A percentile compares a stretch with the other conserved stretches of the same genome.
Evolutionary conservation across 225 moss, liverwort and hornwort genomes (phyloP).

Genomic region (Pleurozium schreberi): DNA sequence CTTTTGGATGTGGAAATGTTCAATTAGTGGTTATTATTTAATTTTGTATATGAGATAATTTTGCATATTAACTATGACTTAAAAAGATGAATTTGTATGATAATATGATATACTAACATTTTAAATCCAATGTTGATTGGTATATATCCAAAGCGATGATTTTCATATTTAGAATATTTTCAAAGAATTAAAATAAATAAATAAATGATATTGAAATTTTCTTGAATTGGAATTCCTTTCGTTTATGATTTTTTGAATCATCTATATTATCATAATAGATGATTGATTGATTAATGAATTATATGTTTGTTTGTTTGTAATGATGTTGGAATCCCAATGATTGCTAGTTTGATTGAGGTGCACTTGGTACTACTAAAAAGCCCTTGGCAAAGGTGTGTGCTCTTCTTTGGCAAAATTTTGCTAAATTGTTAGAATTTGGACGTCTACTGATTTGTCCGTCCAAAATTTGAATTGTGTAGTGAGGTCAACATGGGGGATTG

Average conservation of each 20-base stretch:
- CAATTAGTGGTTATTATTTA: no score
- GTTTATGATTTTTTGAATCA: neutral
- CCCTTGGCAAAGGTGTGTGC: no score
- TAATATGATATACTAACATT: neutral
- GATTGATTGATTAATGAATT: no score
- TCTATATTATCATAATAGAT: neutral
- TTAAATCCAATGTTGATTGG: neutral
- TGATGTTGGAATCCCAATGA: neutral
- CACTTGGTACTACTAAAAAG: fast-evolving
- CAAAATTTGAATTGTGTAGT: no score
- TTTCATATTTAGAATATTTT: neutral
- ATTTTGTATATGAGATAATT: neutral
- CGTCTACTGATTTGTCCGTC: no score
- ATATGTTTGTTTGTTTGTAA: neutral
- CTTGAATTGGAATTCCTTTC: no score
- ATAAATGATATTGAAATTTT: no score
- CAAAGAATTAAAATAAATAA: neutral
- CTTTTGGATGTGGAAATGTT: no score
- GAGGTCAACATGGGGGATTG: no score
- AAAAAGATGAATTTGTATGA: neutral
- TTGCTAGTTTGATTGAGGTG: fast-evolving
- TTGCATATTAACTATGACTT: neutral
- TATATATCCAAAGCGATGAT: neutral
- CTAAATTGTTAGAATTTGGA: no score
- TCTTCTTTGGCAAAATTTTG: no score